Conservation (phyloP, 2,329 filamentous ascomycete species). For the Alternaria burnsii region DNA sequence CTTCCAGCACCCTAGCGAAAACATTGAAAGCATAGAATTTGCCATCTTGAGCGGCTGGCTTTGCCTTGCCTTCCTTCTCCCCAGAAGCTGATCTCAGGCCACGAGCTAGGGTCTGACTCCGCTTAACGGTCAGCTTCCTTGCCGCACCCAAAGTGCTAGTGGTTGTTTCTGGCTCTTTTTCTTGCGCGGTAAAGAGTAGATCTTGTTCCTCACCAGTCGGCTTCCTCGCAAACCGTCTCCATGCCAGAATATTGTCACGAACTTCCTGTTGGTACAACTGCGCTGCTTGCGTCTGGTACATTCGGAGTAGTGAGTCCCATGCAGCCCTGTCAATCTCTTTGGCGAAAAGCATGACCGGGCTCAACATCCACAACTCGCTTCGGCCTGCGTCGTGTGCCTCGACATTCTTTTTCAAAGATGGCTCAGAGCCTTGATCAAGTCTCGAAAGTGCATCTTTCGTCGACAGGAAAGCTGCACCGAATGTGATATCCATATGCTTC, state of each 20-base stretch:
- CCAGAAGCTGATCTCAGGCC: conserved; percentile 73
- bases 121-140: conserved; percentile 90
- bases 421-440: conserved; percentile 57
- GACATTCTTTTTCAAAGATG: conserved; percentile 69
- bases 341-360: conserved; percentile 85
- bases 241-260: conserved; percentile 76
- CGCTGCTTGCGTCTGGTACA: conserved; percentile 80
- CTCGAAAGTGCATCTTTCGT: conserved; percentile 68
- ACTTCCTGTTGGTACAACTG: conserved; percentile 85
- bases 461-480: conserved; percentile 76
- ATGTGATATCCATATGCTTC: conserved; percentile 82
- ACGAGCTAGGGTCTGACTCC: conserved; percentile 85
- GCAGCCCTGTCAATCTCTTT: conserved; percentile 82
- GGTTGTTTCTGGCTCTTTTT: conserved; percentile 84
- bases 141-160: conserved; percentile 68
- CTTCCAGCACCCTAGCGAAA: conserved; percentile 80
- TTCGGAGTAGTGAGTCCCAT: conserved; percentile 80
- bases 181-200: conserved; percentile 86
- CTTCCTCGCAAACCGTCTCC: conserved; percentile 82
- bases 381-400: conserved; percentile 75
- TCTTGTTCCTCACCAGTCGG: conserved; percentile 79
- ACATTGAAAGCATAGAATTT: conserved; percentile 80
- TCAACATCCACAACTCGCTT: conserved; percentile 84
- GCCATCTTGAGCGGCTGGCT: conserved; percentile 67
- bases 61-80: conserved; percentile 65